phyloP scores from a whole-genome alignment of 805 yeast species.

The Tetrapisispora fleetii region DNA sequence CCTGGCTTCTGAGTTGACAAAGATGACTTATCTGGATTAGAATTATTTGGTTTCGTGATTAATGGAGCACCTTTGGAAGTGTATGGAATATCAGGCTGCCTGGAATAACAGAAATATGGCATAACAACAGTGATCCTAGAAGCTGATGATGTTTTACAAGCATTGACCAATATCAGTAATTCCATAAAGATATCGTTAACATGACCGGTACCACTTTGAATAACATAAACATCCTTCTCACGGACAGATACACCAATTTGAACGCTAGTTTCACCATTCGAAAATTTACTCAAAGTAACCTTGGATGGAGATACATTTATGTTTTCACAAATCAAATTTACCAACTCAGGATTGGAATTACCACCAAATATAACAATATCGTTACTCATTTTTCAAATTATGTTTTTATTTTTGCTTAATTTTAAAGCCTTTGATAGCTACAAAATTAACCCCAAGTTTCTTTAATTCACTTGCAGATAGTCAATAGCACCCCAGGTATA shows the following conservation, averaged over 20 bases:
- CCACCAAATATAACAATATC: constrained; percentile 79
- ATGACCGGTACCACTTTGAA: constrained; percentile 78
- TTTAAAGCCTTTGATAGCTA: not conserved
- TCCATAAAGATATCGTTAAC: constrained; percentile 84
- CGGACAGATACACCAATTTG: constrained; percentile 81
- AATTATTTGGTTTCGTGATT: constrained; percentile 29
- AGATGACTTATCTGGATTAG: constrained; percentile 32
- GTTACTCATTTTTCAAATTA: constrained; percentile 8
- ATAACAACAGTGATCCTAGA: constrained; percentile 79
- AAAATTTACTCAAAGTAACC: constrained; percentile 54
- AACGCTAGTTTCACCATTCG: constrained; percentile 92
- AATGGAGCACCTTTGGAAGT: constrained; percentile 68
- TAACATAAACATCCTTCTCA: constrained; percentile 89
- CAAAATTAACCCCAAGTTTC: not conserved
- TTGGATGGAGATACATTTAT: constrained; percentile 65
- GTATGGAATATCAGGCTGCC: constrained; percentile 92
- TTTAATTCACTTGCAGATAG: no score
- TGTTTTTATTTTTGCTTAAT: not conserved
- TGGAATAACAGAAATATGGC: constrained; percentile 89
- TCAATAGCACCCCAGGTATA: no score
- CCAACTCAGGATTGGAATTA: constrained; percentile 73
- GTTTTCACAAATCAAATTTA: constrained; percentile 64
- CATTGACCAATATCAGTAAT: constrained; percentile 73
- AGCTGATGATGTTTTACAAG: constrained; percentile 88
- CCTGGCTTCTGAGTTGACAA: constrained; percentile 21